Evolutionary conservation across 1,139 yeast species (phyloP), one percentile per base, ranked within the genome.

Genomic region (Candida sanyaensis): DNA sequence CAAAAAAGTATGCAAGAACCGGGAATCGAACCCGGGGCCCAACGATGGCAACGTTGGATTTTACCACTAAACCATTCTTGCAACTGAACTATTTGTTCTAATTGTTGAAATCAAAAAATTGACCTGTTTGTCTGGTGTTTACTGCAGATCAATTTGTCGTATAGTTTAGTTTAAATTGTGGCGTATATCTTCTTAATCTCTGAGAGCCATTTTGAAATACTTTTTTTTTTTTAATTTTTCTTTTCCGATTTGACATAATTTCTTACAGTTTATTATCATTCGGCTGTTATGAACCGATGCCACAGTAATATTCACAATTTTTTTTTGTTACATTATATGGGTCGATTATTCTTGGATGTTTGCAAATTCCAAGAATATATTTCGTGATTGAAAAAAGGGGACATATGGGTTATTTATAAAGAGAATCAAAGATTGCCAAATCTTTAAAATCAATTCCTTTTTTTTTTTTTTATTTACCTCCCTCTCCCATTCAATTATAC

Each of bases 11-110:
- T 34, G 37, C 37, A 34, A 34, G 37, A 34, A 34, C 37, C 37
- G 37, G 37, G 37, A 34, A 34, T 34, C 37, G 37, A 34, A 34
- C 37, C 37, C 37, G 37, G 37, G 37, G 37, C 28, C 28, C 28
- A 26, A 26, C 28, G 28, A 26, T 26, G 28, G 28, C 28, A 33
- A 33, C 37, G 37, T 34, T 34, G 37, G 37, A 34, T 34, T 34
- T 34, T 34, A 34, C 37, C 37, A 34, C 37, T 34, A 34, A 34
- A 34, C 37, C 37, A 34, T 34, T 34, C 37, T 34, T 34, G 37
- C 37, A 29, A 29, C 32, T 26, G 28, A 26, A 8, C 28, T 26
- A 26, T 26, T 3, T 6, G 28, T 8, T 26, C 28, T 26, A 26
- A 26, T 26, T 26, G 28, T 26, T 26, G 28, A 26, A 8, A 6